phyloP scores from a whole-genome alignment of 2,329 filamentous ascomycete genomes.

The Septoria linicola region DNA sequence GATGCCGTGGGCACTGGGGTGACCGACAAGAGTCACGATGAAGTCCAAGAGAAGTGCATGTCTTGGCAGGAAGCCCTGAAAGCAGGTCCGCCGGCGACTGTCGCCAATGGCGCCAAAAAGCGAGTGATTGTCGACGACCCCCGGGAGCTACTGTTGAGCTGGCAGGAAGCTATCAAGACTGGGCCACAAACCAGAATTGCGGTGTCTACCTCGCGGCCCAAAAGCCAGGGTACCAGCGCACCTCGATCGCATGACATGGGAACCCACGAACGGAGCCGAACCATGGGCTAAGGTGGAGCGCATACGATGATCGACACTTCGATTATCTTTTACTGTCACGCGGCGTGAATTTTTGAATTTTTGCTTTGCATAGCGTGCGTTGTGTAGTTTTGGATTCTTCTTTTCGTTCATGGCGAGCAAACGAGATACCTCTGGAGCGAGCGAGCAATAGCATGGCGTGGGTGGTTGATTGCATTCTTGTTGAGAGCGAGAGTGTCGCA shows the following conservation, averaged over 20 bases:
- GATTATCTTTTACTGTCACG: not conserved
- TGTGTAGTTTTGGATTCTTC: not conserved
- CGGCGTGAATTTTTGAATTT: not conserved
- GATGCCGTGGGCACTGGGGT: not conserved
- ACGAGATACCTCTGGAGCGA: slow-evolving; percentile 21
- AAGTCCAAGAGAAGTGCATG: slow-evolving; percentile 9
- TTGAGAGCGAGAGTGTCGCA: no score
- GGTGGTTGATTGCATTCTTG: not conserved
- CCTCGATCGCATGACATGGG: not conserved
- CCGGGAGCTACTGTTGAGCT: slow-evolving; percentile 10
- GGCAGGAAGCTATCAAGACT: slow-evolving; percentile 5
- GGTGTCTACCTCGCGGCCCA: not conserved
- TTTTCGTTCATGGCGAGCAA: slow-evolving; percentile 5
- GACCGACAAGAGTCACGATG: not conserved
- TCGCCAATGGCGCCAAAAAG: not conserved
- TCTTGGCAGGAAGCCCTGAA: slow-evolving; percentile 4
- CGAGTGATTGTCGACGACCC: slow-evolving; percentile 8
- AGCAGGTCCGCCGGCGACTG: not conserved
- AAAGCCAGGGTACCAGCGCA: no score
- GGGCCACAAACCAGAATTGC: not conserved
- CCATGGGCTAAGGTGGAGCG: not conserved
- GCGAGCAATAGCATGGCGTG: slow-evolving; percentile 3
- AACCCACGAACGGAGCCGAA: not conserved
- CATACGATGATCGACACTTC: not conserved
- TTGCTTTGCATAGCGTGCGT: slow-evolving; percentile 16